Conservation (phyloP, 495 filamentous ascomycete species). For the Penicillium alfredii region DNA sequence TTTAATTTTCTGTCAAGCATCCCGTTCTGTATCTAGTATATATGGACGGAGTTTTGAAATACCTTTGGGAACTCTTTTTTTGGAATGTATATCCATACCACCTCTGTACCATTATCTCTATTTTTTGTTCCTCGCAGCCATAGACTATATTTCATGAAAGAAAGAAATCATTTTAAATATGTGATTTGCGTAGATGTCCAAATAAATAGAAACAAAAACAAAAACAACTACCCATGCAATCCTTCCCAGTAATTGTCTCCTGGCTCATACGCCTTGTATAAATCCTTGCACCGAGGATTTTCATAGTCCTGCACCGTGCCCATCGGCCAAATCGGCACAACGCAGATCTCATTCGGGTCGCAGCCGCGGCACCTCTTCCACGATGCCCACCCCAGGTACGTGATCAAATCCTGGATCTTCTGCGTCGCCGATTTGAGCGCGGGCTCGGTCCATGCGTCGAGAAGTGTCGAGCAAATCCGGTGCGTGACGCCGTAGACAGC, state of each 20-base stretch:
- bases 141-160: not conserved
- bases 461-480: slow-evolving; percentile 46
- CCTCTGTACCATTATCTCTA: not conserved
- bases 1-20: not conserved
- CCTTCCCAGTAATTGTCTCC: slow-evolving; percentile 37
- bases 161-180: not conserved
- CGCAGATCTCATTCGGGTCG: slow-evolving; percentile 52
- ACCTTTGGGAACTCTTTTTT: too few species aligned
- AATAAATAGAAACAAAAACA: not conserved
- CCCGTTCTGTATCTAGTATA: not conserved
- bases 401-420: slow-evolving; percentile 36
- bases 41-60: too few species aligned
- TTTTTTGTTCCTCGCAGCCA: not conserved
- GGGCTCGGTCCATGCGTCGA: slow-evolving; percentile 29
- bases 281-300: slow-evolving; percentile 43
- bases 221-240: slow-evolving; percentile 5
- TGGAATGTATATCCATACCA: too few species aligned
- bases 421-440: slow-evolving; percentile 19
- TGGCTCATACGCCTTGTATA: slow-evolving; percentile 15
- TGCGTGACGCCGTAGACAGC: slow-evolving; percentile 43
- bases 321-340: slow-evolving; percentile 62
- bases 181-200: not conserved
- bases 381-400: slow-evolving; percentile 51
- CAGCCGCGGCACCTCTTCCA: slow-evolving; percentile 59
- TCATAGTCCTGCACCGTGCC: slow-evolving; percentile 49